Conservation (phyloP, 768 basidiomycete species). For the Tubosaeta sp. region DNA sequence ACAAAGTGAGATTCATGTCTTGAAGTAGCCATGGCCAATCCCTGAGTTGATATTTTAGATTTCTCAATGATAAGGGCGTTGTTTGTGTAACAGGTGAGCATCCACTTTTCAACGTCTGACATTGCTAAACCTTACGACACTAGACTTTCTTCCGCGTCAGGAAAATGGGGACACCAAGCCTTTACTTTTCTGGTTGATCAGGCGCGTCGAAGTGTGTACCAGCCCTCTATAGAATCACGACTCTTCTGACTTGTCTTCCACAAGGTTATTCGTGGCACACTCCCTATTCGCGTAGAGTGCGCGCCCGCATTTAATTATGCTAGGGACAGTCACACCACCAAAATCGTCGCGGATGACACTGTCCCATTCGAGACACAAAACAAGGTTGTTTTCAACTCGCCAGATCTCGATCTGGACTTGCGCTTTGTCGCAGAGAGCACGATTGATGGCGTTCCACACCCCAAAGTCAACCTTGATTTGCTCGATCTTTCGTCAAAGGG, state of each 20-base stretch:
- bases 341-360: conserved; percentile 48
- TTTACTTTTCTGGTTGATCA: conserved; percentile 78
- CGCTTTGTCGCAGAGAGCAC: conserved; percentile 65
- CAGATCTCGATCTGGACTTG: conserved; percentile 62
- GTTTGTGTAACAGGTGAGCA: conserved; percentile 69
- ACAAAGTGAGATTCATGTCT: conserved; percentile 51
- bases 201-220: conserved; percentile 62
- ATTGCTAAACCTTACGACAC: conserved; percentile 1
- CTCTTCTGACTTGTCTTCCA: not conserved
- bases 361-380: conserved; percentile 38
- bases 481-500: conserved; percentile 69
- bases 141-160: conserved; percentile 79
- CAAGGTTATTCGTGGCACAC: conserved; percentile 74
- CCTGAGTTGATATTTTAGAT: conserved; percentile 35
- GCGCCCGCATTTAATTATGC: conserved; percentile 98
- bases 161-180: conserved; percentile 40
- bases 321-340: conserved; percentile 63
- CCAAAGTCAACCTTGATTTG: conserved; percentile 52
- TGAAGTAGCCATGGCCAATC: not conserved
- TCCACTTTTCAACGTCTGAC: not conserved
- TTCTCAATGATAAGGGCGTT: conserved; percentile 85
- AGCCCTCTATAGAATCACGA: not conserved
- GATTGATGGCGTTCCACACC: conserved; percentile 46
- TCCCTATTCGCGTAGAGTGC: conserved; percentile 83
- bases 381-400: conserved; percentile 62